Evolutionary conservation across 768 basidiomycete species (phyloP).

Genomic region (Pholiota microspora): DNA sequence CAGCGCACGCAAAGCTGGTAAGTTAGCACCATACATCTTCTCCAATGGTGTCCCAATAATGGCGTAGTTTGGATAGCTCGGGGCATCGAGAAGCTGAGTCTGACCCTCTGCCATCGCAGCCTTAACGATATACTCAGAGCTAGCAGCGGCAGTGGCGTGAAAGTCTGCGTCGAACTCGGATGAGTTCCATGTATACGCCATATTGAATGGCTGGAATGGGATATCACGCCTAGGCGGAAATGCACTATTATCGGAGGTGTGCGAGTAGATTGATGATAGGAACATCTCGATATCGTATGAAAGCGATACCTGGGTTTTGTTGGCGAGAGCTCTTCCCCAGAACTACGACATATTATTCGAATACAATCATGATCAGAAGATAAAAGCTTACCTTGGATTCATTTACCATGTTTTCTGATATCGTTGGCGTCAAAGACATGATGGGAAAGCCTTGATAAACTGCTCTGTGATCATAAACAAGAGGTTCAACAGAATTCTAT

Average conservation of each 20-base stretch:
- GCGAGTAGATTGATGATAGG: conserved; percentile 37
- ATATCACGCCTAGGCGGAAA: conserved; percentile 42
- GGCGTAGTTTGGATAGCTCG: conserved; percentile 63
- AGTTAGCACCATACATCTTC: conserved; percentile 48
- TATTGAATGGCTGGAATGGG: conserved; percentile 43
- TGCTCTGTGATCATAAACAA: not conserved
- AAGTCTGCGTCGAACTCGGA: conserved; percentile 37
- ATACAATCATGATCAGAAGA: not conserved
- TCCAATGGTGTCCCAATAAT: conserved; percentile 47
- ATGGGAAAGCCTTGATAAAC: conserved; percentile 5
- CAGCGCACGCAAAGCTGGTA: conserved; percentile 37
- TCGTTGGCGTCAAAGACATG: not conserved
- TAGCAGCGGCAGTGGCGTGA: conserved; percentile 35
- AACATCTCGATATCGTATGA: conserved; percentile 54
- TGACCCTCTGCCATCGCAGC: conserved; percentile 40
- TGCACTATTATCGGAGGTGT: conserved; percentile 37
- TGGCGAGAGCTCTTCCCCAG: conserved; percentile 36
- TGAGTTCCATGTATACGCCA: conserved; percentile 44
- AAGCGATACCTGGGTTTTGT: conserved; percentile 24
- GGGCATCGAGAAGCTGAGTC: conserved; percentile 28
- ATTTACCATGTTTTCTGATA: conserved; percentile 35
- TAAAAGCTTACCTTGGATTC: conserved; percentile 32
- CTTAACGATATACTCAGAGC: conserved; percentile 36
- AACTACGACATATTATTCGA: conserved; percentile 27
- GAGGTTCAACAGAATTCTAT: no score